Percentiles rank a stretch among this genome's conserved stretches.
Conservation (phyloP, 352 stramenopile species). For the Globisporangium takayamanum region DNA sequence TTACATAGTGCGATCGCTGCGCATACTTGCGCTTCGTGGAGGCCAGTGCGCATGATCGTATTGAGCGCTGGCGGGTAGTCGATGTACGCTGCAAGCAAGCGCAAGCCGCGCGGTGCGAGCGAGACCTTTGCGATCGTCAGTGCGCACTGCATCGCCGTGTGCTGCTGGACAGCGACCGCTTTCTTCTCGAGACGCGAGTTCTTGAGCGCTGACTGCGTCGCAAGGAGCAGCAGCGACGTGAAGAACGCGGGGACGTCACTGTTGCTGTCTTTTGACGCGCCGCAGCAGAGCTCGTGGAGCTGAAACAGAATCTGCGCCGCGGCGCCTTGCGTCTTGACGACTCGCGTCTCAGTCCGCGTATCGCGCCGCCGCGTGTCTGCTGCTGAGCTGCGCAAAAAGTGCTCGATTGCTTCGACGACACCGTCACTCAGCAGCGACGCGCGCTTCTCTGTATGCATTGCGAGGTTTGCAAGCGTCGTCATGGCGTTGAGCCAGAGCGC, state of each 20-base stretch:
- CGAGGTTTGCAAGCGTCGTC: conserved; percentile 52
- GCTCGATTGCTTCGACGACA: conserved; percentile 54
- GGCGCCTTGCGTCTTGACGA: conserved; percentile 49
- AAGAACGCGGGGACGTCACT: conserved; percentile 45
- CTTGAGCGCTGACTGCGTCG: conserved; percentile 46
- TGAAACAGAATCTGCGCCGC: conserved; percentile 53
- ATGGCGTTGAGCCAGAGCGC: conserved; percentile 45
- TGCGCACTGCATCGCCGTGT: conserved; percentile 48
- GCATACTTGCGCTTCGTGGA: conserved; percentile 80
- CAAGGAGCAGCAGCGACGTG: conserved; percentile 48
- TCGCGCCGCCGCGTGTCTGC: conserved; percentile 35
- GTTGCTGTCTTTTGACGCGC: conserved; percentile 8
- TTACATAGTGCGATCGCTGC: conserved; percentile 84
- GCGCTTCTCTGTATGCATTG: conserved; percentile 30
- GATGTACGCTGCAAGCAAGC: conserved; percentile 32
- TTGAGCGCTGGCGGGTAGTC: conserved; percentile 69
- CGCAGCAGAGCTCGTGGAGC: conserved; percentile 47
- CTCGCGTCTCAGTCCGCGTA: conserved; percentile 28
- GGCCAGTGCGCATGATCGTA: conserved; percentile 77
- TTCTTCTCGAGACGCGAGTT: conserved; percentile 48
- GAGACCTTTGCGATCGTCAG: conserved; percentile 61
- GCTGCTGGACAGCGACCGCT: conserved; percentile 37
- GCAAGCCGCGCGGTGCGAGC: conserved; percentile 34
- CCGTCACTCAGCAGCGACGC: conserved; percentile 47
- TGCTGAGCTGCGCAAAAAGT: conserved; percentile 41